phyloP scores from a whole-genome alignment of 176 grass and related monocot species.

The Triticum urartu region DNA sequence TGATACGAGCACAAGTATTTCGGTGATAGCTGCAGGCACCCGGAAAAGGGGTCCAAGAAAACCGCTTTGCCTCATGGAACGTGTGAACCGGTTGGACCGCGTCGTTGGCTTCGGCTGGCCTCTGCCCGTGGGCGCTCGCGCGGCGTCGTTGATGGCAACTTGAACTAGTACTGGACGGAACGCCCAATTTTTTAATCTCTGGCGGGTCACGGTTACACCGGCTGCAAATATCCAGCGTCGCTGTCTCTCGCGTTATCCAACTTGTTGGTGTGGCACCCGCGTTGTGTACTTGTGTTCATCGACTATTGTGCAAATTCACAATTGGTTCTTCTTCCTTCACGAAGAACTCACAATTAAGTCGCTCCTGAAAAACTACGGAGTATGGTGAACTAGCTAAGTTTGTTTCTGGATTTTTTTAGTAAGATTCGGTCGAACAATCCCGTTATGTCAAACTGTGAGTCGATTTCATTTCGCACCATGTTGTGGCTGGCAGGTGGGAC shows the following conservation, averaged over 20 bases:
- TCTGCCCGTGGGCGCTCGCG: background rate
- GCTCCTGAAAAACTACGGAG: no score
- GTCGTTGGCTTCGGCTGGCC: slow-evolving; percentile 1
- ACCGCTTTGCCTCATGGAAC: slow-evolving; percentile 17
- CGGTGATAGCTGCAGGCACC: background rate
- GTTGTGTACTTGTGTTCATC: background rate
- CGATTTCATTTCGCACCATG: no score
- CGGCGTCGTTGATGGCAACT: background rate
- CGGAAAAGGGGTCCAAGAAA: background rate
- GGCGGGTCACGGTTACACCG: background rate
- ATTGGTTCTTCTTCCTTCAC: no score
- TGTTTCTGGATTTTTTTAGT: no score
- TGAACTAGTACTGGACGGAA: background rate
- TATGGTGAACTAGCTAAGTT: no score
- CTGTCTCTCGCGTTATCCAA: background rate
- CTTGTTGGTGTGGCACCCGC: background rate
- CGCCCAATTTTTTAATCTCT: background rate
- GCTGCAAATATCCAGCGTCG: background rate
- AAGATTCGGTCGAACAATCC: no score
- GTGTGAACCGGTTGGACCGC: slow-evolving; percentile 23
- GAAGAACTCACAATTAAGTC: no score
- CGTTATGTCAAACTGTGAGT: no score
- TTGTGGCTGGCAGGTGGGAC: slow-evolving; percentile 51
- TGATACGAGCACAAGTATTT: background rate
- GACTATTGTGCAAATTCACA: no score